Evolutionary conservation across 805 yeast genomes (phyloP), one percentile per base, ranked within the genome.

Genomic region (Scheffersomyces lignosus): DNA sequence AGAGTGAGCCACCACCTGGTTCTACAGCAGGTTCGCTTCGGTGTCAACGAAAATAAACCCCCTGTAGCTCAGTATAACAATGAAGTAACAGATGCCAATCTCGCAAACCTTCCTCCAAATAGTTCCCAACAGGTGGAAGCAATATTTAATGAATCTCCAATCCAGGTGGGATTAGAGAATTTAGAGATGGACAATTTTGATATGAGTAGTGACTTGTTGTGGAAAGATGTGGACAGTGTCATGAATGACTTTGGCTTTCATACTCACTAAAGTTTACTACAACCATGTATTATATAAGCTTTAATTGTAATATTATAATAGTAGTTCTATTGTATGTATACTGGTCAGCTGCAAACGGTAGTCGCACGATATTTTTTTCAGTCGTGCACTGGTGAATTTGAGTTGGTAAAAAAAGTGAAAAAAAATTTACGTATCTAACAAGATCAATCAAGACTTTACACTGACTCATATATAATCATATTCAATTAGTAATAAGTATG

Each of bases 231-330:
- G 18, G 95, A 87, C 46, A 72, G 87, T 32, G 85, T 88, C 40
- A 87, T 88, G 96, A 87, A 85, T 54, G 95, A 87, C 54, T 88
- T 87, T 62, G 96, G 96, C 4, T 88, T 88, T 66, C 87, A 85
- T 47, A 80, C 87, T 3, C 71, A 41, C 40, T 40, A 33, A 34
- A 26, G 30, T 15, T 6, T 8, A 6, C 9, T 22, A 12, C n/a
- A 9, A 18, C 5, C 15, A 27, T 31, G 27, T 36, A 36, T 4
- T 27, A 26, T 27, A 25, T 24, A 17, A 15, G 8, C 12, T 20
- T 7, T 30, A 18, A 29, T 29, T n/a, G 32, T 5, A 29, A 14
- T 5, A 8, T 8, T 27, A n/a, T 27, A 27, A 7, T n/a, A 27
- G n/a, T 9, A 8, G 9, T n/a, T 13, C 8, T 7, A 13, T 13